Evolutionary conservation across 345 rosid species (phyloP), one percentile per base, ranked within the genome.

Genomic region (Hypericum androsaemum): DNA sequence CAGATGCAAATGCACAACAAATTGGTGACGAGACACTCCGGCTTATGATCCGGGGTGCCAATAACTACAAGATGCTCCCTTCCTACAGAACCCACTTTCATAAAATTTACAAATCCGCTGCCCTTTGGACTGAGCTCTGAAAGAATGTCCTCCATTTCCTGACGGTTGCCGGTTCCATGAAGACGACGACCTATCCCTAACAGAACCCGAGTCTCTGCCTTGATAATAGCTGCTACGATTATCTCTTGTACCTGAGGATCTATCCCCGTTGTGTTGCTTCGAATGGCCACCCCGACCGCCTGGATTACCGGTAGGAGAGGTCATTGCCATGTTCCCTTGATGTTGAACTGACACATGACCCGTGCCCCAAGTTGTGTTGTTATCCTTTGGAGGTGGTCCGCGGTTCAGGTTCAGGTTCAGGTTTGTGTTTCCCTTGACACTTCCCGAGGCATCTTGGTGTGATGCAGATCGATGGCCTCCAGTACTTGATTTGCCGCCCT

Each of bases 61-160:
- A 76, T 50, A 87, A 65, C 76, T 78, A 61, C 96, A 87, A 8
- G 84, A 74, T 32, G 86, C 81, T 45, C 96, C 98, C 66, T 61
- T 87, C 70, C 71, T 87, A 80, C 96, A 84, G 39, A 50, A 28
- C 49, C 95, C 98, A 46, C 41, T 75, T 74, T 78, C 89, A 11
- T 87, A 56, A 56, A 71, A 87, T 76, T 90, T 90, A 71, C 96
- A 90, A 12, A 79, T 65, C 47, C 80, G 73, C 60, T 66, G 82
- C 74, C 85, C 85, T 80, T 76, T 86, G 63, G 88, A 74, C 39
- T 77, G 68, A 65, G 74, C 64, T 68, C 77, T 64, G 56, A 54
- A 63, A 39, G 81, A 66, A 54, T 74, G 64, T 5, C 75, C 76
- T 72, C 81, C 83, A 56, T 71, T 78, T 38, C 72, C 84, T 22